Evolutionary conservation across 2,329 filamentous ascomycete genomes (phyloP), one percentile per base, ranked within the genome.

Genomic region (Penicillium capsulatum): DNA sequence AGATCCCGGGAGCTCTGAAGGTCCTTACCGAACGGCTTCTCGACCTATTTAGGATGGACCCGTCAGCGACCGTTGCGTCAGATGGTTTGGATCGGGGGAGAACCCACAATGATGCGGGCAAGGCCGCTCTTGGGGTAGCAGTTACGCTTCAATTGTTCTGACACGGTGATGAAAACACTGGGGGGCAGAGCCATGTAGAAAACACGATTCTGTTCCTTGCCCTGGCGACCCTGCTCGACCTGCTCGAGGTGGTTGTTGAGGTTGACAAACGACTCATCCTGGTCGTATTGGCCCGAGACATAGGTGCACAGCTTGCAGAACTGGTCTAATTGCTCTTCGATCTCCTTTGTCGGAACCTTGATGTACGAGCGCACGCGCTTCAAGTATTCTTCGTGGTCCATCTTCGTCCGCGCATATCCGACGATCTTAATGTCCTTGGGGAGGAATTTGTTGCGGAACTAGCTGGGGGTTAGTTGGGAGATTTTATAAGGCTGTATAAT

Each of bases 161-260:
- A 97, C 50, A 98, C 92, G 45, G 91, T 88, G 55, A 88, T 97
- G 76, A 98, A 98, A 62, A 98, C 92, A 58, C 89, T 96, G 33
- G 92, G 92, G 4, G 92, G 92, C 20, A 98, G 79, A 6, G 92
- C 92, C 92, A 98, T 98, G 79, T 98, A 98, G 75, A 98, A 98
- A 58, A 98, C 79, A 58, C 92, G 81, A 73, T 98, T 84, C 55
- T 83, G 85, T 73, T 95, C 86, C 53, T 83, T 77, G 53, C 40
- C 37, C 46, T 54, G 52, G n/a, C 83, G 82, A 49, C 80, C 85
- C 63, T 84, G 75, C 76, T 98, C 92, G 20, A 97, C 73, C 56
- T 87, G 80, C 63, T 87, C 80, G 40, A 98, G 76, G 66, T 96
- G 89, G 66, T 85, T 82, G 69, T 87, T 84, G 50, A 98, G 80